phyloP scores from a whole-genome alignment of 1,284 basidiomycete genomes.

The Microbotryomycetes sp. region DNA sequence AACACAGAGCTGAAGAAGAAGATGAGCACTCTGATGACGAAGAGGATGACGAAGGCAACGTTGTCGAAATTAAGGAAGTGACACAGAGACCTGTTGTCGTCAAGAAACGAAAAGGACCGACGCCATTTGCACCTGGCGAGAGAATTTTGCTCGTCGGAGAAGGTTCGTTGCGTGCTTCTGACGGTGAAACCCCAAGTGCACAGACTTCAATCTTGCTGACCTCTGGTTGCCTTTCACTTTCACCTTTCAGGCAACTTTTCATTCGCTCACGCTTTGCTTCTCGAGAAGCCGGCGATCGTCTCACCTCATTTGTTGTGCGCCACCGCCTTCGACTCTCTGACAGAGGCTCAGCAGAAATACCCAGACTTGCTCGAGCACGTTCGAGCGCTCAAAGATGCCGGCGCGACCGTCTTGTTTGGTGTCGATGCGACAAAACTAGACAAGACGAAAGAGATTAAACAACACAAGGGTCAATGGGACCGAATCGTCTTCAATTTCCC shows the following conservation, averaged over 20 bases:
- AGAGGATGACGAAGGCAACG: background rate
- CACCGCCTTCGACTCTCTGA: conserved; percentile 78
- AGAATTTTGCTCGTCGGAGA: conserved; percentile 86
- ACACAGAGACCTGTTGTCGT: background rate
- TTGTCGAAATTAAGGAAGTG: background rate
- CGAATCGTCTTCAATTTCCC: conserved; percentile 92
- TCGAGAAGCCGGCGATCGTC: conserved; percentile 49
- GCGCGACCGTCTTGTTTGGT: conserved; percentile 68
- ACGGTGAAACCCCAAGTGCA: background rate
- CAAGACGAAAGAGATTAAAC: conserved; percentile 55
- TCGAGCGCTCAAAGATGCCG: conserved; percentile 51
- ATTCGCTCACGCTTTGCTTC: conserved; percentile 69
- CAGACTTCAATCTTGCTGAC: conserved; percentile 1
- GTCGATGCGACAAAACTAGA: conserved; percentile 76
- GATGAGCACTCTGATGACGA: background rate
- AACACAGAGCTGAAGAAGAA: background rate
- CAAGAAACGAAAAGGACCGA: conserved; percentile 40
- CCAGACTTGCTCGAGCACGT: conserved; percentile 56
- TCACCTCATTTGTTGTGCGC: conserved; percentile 62
- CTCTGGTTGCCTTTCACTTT: background rate
- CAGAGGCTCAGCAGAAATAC: conserved; percentile 75
- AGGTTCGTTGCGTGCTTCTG: conserved; percentile 42
- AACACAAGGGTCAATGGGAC: conserved; percentile 56
- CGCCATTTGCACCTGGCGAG: conserved; percentile 71
- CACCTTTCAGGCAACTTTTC: conserved; percentile 70